Conservation (phyloP, 2,329 filamentous ascomycete species). For the Celoporthe dispersa region DNA sequence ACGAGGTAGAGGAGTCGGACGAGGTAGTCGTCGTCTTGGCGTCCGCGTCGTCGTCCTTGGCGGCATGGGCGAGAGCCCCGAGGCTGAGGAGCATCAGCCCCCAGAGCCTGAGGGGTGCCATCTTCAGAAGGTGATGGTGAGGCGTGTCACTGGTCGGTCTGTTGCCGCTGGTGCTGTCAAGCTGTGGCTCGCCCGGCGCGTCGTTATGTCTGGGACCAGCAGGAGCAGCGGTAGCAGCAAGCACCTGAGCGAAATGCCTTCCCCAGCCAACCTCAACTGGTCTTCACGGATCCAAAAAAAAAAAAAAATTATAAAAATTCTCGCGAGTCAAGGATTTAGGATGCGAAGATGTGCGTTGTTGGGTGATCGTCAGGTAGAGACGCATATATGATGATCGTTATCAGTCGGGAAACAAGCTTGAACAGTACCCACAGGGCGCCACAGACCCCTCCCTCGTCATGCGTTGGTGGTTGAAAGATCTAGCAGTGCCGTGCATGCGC, state of each 20-base stretch:
- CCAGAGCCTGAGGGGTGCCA: slow-evolving; percentile 29
- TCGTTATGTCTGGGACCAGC: background rate
- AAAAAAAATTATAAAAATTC: background rate
- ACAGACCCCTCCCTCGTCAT: background rate
- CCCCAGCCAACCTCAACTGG: background rate
- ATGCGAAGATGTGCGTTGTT: background rate
- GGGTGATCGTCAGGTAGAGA: background rate
- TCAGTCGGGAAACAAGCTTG: slow-evolving; percentile 7
- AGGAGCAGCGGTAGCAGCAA: background rate
- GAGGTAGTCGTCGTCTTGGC: slow-evolving; percentile 2
- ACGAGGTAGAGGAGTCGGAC: slow-evolving; percentile 1
- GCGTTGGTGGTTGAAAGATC: background rate
- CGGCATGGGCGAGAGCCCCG: slow-evolving; percentile 20
- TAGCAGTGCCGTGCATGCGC: background rate
- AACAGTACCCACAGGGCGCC: background rate
- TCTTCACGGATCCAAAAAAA: background rate
- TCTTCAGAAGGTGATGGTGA: slow-evolving; percentile 1
- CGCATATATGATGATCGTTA: slow-evolving; percentile 6
- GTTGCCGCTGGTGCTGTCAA: background rate
- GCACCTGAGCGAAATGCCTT: background rate
- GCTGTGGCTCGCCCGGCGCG: background rate
- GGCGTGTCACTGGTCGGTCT: background rate
- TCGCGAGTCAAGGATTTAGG: background rate
- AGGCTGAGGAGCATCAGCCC: slow-evolving; percentile 25
- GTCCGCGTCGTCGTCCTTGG: slow-evolving; percentile 7